Conservation (phyloP, 257 asterid species). For the Petrea volubilis region DNA sequence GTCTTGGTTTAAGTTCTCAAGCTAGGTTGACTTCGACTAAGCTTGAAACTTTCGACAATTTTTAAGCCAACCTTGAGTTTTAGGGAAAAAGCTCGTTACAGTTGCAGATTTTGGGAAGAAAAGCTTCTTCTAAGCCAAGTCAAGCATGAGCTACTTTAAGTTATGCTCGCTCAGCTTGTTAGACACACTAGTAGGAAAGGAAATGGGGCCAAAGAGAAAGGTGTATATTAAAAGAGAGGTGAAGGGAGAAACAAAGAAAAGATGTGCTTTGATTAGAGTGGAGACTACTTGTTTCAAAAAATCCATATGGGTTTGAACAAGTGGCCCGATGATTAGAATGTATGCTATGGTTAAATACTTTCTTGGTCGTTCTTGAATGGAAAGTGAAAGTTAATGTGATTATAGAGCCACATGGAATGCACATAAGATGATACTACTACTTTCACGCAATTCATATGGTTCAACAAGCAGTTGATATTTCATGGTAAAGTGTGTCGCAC, state of each 20-base stretch:
- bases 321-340: no score
- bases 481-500: no score
- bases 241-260: not conserved
- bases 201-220: not conserved
- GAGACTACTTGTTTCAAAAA: no score
- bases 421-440: no score
- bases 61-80: not conserved
- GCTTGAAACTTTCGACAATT: not conserved
- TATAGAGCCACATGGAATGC: no score
- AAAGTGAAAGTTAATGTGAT: no score
- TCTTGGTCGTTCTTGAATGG: no score
- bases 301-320: no score
- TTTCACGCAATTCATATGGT: no score
- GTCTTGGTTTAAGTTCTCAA: not conserved
- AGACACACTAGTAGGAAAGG: not conserved
- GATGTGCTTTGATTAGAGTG: not conserved
- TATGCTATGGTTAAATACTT: no score
- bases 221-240: not conserved
- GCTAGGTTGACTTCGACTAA: not conserved
- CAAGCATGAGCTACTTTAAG: not conserved
- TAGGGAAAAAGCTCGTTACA: not conserved
- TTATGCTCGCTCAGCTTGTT: not conserved
- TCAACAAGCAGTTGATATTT: no score
- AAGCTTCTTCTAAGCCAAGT: not conserved
- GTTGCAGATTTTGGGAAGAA: not conserved